A percentile compares a stretch with the other conserved stretches of the same genome.
Evolutionary conservation across 2,329 filamentous ascomycete genomes (phyloP).

Genomic region (Cercospora nicotianae): DNA sequence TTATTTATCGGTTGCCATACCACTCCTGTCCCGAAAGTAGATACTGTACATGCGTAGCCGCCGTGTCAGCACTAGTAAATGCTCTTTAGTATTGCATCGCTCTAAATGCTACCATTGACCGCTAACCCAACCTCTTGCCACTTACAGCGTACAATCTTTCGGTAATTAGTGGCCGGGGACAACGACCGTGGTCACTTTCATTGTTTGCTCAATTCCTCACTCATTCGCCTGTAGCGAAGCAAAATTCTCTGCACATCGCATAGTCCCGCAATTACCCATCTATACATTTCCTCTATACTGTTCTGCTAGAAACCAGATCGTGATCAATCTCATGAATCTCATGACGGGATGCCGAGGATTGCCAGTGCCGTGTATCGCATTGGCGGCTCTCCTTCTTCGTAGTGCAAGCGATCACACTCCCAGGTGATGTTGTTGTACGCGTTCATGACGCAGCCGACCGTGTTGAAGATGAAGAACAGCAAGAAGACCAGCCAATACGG

Average conservation of each 20-base stretch:
- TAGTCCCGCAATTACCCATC: conserved; percentile 15
- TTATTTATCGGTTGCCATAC: too few relatives aligned
- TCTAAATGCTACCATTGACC: not conserved
- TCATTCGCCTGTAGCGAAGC: conserved; percentile 8
- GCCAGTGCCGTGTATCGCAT: conserved; percentile 33
- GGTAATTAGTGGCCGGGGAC: not conserved
- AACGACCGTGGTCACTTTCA: not conserved
- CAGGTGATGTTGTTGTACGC: conserved; percentile 42
- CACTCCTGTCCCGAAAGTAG: not conserved
- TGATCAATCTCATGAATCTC: not conserved
- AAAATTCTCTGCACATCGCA: conserved; percentile 59
- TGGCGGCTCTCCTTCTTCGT: conserved; percentile 35
- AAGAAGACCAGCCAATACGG: conserved; percentile 40
- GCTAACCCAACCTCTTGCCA: not conserved
- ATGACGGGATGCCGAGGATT: conserved; percentile 34
- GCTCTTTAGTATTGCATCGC: not conserved
- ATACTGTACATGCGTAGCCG: not conserved
- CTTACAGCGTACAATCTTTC: not conserved
- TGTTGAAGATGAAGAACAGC: conserved; percentile 40
- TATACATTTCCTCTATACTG: not conserved
- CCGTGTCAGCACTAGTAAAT: not conserved
- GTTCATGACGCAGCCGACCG: conserved; percentile 39
- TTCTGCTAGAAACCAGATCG: not conserved
- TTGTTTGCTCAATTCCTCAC: not conserved
- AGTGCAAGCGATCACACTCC: conserved; percentile 34